Conservation (phyloP, 768 basidiomycete genomes). For the Lenzites betulinus region DNA sequence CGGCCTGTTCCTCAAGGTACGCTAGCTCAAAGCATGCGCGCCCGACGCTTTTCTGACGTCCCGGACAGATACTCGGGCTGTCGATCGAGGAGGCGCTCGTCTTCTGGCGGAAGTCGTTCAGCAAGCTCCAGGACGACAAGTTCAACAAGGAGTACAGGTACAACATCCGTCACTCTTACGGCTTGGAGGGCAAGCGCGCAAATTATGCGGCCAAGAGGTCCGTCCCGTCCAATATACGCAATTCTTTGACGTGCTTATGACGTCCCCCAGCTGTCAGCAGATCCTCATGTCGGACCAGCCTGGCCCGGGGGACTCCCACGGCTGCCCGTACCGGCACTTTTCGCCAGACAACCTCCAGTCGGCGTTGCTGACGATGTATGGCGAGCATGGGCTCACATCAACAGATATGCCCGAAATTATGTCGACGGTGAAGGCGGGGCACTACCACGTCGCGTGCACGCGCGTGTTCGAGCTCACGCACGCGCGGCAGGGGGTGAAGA, state of each 20-base stretch:
- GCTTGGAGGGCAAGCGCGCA: slow-evolving; percentile 90
- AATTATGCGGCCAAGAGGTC: slow-evolving; percentile 95
- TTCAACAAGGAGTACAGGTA: slow-evolving; percentile 99
- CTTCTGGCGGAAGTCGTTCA: slow-evolving; percentile 93
- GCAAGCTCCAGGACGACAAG: slow-evolving; percentile 80
- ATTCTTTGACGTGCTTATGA: slow-evolving; percentile 1
- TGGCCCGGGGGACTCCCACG: slow-evolving; percentile 67
- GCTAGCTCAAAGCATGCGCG: background rate
- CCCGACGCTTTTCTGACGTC: background rate
- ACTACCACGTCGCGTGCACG: slow-evolving; percentile 96
- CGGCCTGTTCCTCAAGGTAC: slow-evolving; percentile 92
- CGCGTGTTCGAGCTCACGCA: slow-evolving; percentile 97
- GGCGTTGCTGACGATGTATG: slow-evolving; percentile 70
- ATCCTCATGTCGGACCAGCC: slow-evolving; percentile 76
- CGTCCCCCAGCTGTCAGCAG: slow-evolving; percentile 72
- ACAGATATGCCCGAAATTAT: slow-evolving; percentile 83
- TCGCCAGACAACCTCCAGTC: slow-evolving; percentile 79
- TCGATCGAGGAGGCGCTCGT: slow-evolving; percentile 91
- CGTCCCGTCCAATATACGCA: slow-evolving; percentile 15
- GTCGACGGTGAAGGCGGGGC: slow-evolving; percentile 70
- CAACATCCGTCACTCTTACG: slow-evolving; percentile 94
- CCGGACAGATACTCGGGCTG: slow-evolving; percentile 80
- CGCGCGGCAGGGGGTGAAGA: slow-evolving; percentile 65
- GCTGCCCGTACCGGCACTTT: slow-evolving; percentile 94
- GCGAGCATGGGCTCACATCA: slow-evolving; percentile 60